phyloP scores from a whole-genome alignment of 129 eudicot genomes.

The Pseudognaphalium luteoalbum region DNA sequence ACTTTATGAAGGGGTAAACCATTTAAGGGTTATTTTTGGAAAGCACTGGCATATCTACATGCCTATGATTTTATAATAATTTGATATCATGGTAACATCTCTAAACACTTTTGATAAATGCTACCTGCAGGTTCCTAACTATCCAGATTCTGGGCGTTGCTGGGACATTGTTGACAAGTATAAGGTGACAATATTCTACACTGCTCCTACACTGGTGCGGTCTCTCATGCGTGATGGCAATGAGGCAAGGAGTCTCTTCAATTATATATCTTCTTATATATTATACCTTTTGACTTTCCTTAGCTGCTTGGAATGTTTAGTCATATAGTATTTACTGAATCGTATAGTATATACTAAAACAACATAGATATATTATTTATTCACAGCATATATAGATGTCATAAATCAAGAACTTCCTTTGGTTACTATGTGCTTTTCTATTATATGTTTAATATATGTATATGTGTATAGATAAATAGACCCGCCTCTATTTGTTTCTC shows the following conservation, averaged over 20 bases:
- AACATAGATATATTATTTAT: not conserved
- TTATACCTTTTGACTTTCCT: not conserved
- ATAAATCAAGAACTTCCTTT: not conserved
- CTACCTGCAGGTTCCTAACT: conserved; percentile 83
- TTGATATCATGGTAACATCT: conserved; percentile 3
- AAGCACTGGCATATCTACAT: not conserved
- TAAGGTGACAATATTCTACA: conserved; percentile 88
- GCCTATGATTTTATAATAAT: not conserved
- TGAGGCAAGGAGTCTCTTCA: conserved; percentile 52
- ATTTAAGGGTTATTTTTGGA: conserved; percentile 17
- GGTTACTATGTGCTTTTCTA: not conserved
- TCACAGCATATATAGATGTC: not conserved
- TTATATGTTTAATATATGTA: not conserved
- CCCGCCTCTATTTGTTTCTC: not conserved
- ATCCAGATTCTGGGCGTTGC: conserved; percentile 94
- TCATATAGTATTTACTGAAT: not conserved
- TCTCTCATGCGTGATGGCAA: conserved; percentile 98
- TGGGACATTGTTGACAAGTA: conserved; percentile 98
- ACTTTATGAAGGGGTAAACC: conserved; percentile 89
- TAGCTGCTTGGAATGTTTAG: not conserved
- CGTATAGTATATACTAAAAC: not conserved
- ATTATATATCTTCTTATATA: conserved; percentile 12
- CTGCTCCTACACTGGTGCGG: conserved; percentile 97
- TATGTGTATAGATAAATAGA: too few relatives aligned
- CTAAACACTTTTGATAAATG: not conserved